Evolutionary conservation across 495 filamentous ascomycete genomes (phyloP).

Genomic region (Astrocystis sublimbata): DNA sequence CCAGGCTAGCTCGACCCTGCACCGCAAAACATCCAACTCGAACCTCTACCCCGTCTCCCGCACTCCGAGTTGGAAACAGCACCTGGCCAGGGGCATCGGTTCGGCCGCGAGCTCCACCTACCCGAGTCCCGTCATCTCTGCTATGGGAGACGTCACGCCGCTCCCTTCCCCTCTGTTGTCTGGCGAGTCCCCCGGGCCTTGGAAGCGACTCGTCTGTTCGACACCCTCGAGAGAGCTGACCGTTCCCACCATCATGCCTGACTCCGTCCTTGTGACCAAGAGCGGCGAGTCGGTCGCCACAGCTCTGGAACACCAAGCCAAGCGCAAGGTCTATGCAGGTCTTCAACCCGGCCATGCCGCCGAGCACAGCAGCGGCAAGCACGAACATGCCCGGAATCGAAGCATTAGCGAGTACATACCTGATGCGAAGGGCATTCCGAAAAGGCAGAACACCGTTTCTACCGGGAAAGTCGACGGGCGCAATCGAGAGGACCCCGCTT

Average conservation of each 20-base stretch:
- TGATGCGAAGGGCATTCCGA: slow-evolving; percentile 63
- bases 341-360: slow-evolving; percentile 34
- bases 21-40: slow-evolving; percentile 43
- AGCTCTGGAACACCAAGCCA: slow-evolving; percentile 49
- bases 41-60: slow-evolving; percentile 46
- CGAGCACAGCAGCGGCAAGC: slow-evolving; percentile 34
- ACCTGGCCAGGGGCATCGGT: slow-evolving; percentile 37
- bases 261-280: slow-evolving; percentile 46
- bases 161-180: slow-evolving; percentile 83
- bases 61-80: slow-evolving; percentile 50
- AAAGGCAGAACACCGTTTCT: slow-evolving; percentile 70
- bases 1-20: slow-evolving; percentile 32
- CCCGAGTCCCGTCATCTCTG: slow-evolving; percentile 67
- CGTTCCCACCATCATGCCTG: slow-evolving; percentile 39
- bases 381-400: slow-evolving; percentile 62
- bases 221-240: slow-evolving; percentile 39
- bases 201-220: slow-evolving; percentile 55
- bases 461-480: slow-evolving; percentile 49
- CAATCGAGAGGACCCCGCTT: slow-evolving; percentile 42
- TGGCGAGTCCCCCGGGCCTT: slow-evolving; percentile 70
- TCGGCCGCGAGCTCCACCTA: slow-evolving; percentile 48
- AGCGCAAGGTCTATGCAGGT: slow-evolving; percentile 54
- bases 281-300: slow-evolving; percentile 54
- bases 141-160: slow-evolving; percentile 88
- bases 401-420: slow-evolving; percentile 88